Conservation (phyloP, 148 eudicot genomes). For the Polygonum aviculare region DNA sequence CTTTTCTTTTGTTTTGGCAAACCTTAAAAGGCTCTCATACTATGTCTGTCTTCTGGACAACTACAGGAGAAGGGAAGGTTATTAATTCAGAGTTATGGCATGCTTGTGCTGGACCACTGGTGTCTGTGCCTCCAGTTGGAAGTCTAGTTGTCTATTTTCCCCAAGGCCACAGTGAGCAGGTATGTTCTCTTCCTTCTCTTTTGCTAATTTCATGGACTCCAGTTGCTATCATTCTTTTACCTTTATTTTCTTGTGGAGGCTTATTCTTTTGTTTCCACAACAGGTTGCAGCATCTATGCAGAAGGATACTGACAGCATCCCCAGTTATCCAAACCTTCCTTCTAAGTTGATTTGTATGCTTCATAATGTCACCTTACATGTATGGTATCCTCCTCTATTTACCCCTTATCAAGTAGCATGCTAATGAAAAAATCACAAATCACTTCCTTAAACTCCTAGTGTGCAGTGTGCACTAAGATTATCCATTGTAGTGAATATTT, state of each 20-base stretch:
- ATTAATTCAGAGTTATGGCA: conserved; percentile 95
- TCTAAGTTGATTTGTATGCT: conserved; percentile 97
- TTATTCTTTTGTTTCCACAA: background rate
- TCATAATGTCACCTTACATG: conserved; percentile 83
- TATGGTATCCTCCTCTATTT: conserved; percentile 23
- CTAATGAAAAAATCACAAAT: background rate
- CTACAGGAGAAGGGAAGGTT: conserved; percentile 49
- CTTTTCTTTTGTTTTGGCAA: background rate
- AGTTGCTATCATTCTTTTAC: too few relatives aligned
- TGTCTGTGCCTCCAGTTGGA: conserved; percentile 86
- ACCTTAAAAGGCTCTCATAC: background rate
- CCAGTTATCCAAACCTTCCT: conserved; percentile 95
- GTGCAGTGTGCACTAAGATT: background rate
- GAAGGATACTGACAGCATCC: conserved; percentile 80
- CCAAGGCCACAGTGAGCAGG: conserved; percentile 99
- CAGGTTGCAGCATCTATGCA: conserved; percentile 99
- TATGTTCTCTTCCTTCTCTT: conserved; percentile 24
- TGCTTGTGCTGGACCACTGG: conserved; percentile 97
- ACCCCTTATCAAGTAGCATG: background rate
- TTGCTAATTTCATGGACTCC: background rate
- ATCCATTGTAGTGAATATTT: background rate
- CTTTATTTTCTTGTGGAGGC: background rate
- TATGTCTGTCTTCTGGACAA: background rate
- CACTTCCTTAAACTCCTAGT: background rate
- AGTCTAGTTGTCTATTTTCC: conserved; percentile 97